Evolutionary conservation across 2,329 filamentous ascomycete genomes (phyloP).

Genomic region (Karstenula rhodostoma): DNA sequence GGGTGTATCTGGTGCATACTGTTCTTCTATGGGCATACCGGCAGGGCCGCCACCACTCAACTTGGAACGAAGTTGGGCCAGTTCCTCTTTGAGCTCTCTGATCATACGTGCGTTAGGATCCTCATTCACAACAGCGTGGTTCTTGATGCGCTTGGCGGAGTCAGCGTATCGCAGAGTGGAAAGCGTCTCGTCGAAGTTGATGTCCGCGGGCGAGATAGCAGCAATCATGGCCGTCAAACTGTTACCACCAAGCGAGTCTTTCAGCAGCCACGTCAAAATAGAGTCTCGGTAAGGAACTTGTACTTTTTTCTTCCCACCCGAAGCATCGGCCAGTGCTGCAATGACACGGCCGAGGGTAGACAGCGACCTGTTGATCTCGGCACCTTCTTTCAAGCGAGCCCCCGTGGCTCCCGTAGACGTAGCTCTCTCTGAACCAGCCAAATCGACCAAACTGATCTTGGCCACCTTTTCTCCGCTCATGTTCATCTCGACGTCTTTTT

Average conservation of each 20-base stretch:
- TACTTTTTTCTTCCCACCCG: slow-evolving; percentile 81
- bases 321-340: slow-evolving; percentile 90
- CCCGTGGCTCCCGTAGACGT: slow-evolving; percentile 97
- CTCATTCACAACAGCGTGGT: slow-evolving; percentile 98
- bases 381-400: slow-evolving; percentile 93
- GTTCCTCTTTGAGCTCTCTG: slow-evolving; percentile 93
- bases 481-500: slow-evolving; percentile 87
- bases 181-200: slow-evolving; percentile 98
- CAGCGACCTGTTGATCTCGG: slow-evolving; percentile 96
- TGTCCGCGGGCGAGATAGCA: slow-evolving; percentile 96
- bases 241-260: slow-evolving; percentile 96
- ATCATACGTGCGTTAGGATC: slow-evolving; percentile 99
- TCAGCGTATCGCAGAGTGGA: slow-evolving; percentile 96
- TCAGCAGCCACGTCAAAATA: slow-evolving; percentile 93
- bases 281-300: slow-evolving; percentile 98
- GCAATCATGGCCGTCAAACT: slow-evolving; percentile 99
- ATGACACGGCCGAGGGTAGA: slow-evolving; percentile 98
- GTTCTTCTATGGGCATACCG: slow-evolving; percentile 65
- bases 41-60: slow-evolving; percentile 62
- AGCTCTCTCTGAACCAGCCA: slow-evolving; percentile 96
- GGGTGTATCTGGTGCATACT: slow-evolving; percentile 92
- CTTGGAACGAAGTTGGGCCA: slow-evolving; percentile 85
- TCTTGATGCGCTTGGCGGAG: slow-evolving; percentile 99
- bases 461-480: slow-evolving; percentile 98
- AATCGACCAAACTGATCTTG: slow-evolving; percentile 96